Evolutionary conservation across 768 basidiomycete species (phyloP).

Genomic region (Terana coerulea): DNA sequence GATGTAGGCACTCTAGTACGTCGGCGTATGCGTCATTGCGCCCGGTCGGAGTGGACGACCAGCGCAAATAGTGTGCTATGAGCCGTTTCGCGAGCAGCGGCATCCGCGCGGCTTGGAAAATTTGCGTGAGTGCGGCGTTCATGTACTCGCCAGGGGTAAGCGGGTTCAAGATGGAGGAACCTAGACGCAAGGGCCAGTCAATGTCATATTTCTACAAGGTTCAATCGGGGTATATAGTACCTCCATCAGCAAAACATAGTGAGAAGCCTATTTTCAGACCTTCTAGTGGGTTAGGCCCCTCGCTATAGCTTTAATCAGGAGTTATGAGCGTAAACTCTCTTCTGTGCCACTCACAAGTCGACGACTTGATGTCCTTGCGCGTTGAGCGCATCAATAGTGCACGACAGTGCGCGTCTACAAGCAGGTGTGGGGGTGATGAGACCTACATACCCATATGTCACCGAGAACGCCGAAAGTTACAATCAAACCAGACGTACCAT

Average conservation of each 20-base stretch:
- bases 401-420: constrained; percentile 34
- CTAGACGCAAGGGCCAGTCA: constrained; percentile 1
- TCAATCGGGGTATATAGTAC: constrained; percentile 17
- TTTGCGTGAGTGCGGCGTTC: constrained; percentile 16
- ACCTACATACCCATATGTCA: too few relatives aligned
- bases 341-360: constrained; percentile 32
- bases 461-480: too few relatives aligned
- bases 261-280: constrained; percentile 26
- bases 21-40: constrained; percentile 26
- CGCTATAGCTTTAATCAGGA: constrained; percentile 18
- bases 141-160: constrained; percentile 19
- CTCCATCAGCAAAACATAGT: constrained; percentile 27
- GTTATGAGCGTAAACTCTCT: too few relatives aligned
- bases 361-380: constrained; percentile 38
- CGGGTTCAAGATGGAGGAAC: constrained; percentile 12
- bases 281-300: constrained; percentile 25
- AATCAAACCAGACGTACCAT: constrained; percentile 31
- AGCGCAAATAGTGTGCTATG: constrained; percentile 21
- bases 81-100: constrained; percentile 24
- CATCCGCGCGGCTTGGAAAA: constrained; percentile 16
- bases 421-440: constrained; percentile 38
- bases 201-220: background rate
- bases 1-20: constrained; percentile 20
- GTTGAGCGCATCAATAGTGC: constrained; percentile 30
- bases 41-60: constrained; percentile 22